Evolutionary conservation across 257 asterid genomes (phyloP).

Genomic region (Handroanthus guayacan): DNA sequence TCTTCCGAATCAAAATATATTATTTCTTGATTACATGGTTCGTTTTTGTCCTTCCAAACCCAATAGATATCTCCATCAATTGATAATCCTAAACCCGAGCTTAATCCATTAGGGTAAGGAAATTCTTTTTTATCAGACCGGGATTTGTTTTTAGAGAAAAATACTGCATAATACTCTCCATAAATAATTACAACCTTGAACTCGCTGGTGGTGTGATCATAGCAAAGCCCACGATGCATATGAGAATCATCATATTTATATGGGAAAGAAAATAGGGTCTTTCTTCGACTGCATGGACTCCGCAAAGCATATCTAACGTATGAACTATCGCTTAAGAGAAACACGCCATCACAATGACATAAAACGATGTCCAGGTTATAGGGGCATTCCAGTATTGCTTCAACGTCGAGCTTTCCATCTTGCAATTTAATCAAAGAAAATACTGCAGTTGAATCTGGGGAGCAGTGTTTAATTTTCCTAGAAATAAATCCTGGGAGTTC

Average conservation of each 20-base stretch:
- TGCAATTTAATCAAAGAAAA: background rate
- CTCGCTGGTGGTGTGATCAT: background rate
- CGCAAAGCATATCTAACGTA: background rate
- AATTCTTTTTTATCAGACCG: background rate
- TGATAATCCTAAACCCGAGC: background rate
- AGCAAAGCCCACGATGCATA: background rate
- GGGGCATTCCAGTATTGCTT: background rate
- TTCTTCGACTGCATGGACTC: background rate
- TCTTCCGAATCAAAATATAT: constrained; percentile 16
- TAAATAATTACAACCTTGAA: background rate
- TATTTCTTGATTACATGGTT: background rate
- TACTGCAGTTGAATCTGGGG: background rate
- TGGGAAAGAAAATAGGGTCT: background rate
- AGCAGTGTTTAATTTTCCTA: background rate
- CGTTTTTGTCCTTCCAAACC: background rate
- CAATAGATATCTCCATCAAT: constrained; percentile 12
- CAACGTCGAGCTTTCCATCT: background rate
- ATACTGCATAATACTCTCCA: background rate
- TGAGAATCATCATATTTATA: background rate
- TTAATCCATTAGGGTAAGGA: too few relatives aligned
- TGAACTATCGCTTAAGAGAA: background rate
- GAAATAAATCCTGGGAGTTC: background rate
- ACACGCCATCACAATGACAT: background rate
- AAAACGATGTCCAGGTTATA: background rate
- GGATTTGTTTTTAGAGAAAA: background rate